Conservation (phyloP, 176 grass and related monocot genomes). For the Lolium multiflorum region DNA sequence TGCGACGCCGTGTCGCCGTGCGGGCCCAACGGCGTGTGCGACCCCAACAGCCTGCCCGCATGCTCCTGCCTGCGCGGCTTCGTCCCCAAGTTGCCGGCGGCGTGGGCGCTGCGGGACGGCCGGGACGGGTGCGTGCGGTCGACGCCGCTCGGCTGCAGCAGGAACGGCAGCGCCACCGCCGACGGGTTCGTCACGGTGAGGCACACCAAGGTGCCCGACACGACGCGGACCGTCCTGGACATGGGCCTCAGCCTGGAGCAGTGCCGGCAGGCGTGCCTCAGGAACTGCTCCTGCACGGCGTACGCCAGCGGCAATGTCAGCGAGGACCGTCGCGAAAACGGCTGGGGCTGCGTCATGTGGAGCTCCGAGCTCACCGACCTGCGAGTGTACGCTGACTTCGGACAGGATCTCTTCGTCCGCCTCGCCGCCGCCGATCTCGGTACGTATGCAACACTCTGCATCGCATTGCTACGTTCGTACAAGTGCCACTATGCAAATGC, state of each 20-base stretch:
- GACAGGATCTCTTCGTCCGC: constrained; percentile 66
- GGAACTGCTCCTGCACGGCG: constrained; percentile 67
- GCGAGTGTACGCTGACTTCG: constrained; percentile 51
- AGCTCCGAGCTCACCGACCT: constrained; percentile 56
- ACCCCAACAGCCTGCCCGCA: constrained; percentile 40
- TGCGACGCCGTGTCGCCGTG: constrained; percentile 63
- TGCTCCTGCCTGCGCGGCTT: constrained; percentile 65
- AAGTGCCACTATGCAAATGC: not conserved
- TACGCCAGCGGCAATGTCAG: constrained; percentile 59
- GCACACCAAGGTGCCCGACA: constrained; percentile 74
- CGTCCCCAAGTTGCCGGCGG: constrained; percentile 34
- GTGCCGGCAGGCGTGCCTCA: constrained; percentile 52
- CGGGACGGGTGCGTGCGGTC: constrained; percentile 54
- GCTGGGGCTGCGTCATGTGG: constrained; percentile 64
- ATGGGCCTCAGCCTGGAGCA: constrained; percentile 36
- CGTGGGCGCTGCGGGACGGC: constrained; percentile 53
- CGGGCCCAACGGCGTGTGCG: constrained; percentile 61
- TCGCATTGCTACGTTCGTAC: not conserved
- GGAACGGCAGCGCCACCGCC: constrained; percentile 43
- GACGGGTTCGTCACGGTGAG: constrained; percentile 54
- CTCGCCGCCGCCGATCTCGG: constrained; percentile 51
- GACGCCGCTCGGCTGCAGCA: constrained; percentile 47
- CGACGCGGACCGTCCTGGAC: constrained; percentile 46
- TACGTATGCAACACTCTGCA: constrained; percentile 35
- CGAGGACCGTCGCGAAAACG: constrained; percentile 24